A percentile compares a stretch with the other conserved stretches of the same genome.
Evolutionary conservation across 2,329 filamentous ascomycete genomes (phyloP).

Genomic region (Penicillium crustosum): DNA sequence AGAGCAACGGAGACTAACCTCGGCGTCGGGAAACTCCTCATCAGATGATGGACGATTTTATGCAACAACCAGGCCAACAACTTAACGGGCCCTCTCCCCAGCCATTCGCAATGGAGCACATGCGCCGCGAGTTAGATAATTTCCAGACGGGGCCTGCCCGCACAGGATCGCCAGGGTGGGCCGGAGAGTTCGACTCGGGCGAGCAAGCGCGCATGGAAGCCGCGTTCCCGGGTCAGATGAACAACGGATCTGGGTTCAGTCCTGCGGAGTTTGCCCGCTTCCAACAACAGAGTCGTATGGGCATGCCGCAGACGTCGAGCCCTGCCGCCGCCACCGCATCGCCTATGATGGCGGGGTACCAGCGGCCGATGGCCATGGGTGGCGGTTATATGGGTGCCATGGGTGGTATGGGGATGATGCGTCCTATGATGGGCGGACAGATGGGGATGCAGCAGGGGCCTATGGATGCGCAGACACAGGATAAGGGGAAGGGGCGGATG

Average conservation of each 20-base stretch:
- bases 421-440: conserved; percentile 48
- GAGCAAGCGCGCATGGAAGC: conserved; percentile 71
- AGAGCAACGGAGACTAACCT: conserved; percentile 8
- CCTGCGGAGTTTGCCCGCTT: conserved; percentile 86
- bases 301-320: conserved; percentile 59
- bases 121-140: conserved; percentile 62
- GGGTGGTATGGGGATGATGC: conserved; percentile 52
- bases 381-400: conserved; percentile 44
- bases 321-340: conserved; percentile 52
- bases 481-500: conserved; percentile 79
- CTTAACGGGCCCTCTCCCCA: conserved; percentile 55
- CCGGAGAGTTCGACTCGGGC: conserved; percentile 62
- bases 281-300: conserved; percentile 67
- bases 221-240: conserved; percentile 58
- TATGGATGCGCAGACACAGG: conserved; percentile 53
- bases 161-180: conserved; percentile 60
- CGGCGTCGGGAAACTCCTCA: conserved; percentile 29
- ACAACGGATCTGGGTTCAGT: conserved; percentile 63
- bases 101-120: conserved; percentile 66
- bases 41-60: conserved; percentile 90
- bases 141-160: conserved; percentile 51
- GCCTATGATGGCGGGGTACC: conserved; percentile 60
- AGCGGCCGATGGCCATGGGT: conserved; percentile 49
- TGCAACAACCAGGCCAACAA: conserved; percentile 69
- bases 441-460: conserved; percentile 51